These are phyloP conservation scores for Pulicaria dysenterica DNA, from an alignment of 129 eudicot genomes.

Conservation along the genomic window DNA sequence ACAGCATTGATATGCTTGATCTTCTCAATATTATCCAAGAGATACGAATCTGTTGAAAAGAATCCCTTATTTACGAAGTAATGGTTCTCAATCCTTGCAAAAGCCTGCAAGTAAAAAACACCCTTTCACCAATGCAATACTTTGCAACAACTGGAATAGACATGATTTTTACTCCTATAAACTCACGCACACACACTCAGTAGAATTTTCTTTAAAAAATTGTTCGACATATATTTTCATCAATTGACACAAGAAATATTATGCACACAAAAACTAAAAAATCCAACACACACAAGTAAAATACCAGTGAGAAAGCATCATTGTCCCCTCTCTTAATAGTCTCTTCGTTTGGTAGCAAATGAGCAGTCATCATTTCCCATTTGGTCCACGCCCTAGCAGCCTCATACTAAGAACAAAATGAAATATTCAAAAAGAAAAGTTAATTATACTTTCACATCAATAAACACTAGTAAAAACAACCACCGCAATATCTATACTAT, in stretches of 20 bases:
- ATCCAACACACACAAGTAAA: conserved; percentile 20
- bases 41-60: conserved; percentile 78
- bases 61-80: conserved; percentile 91
- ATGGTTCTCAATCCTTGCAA: conserved; percentile 98
- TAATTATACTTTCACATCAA: not conserved
- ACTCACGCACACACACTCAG: not conserved
- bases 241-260: too few species aligned
- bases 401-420: conserved; percentile 54
- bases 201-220: not conserved
- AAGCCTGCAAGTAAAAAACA: conserved; percentile 58
- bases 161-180: not conserved
- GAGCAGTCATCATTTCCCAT: conserved; percentile 99
- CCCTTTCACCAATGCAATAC: conserved; percentile 4
- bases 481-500: not conserved
- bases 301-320: conserved; percentile 86
- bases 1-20: conserved; percentile 80
- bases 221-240: not conserved
- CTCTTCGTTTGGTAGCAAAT: conserved; percentile 87
- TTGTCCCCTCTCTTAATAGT: conserved; percentile 77
- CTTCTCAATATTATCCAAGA: conserved; percentile 85
- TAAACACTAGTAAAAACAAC: not conserved
- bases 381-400: conserved; percentile 99
- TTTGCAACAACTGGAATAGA: not conserved
- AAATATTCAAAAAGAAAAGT: not conserved
- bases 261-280: conserved; percentile 5